Conservation (phyloP, 257 asterid genomes). For the Nicotiana tabacum region DNA sequence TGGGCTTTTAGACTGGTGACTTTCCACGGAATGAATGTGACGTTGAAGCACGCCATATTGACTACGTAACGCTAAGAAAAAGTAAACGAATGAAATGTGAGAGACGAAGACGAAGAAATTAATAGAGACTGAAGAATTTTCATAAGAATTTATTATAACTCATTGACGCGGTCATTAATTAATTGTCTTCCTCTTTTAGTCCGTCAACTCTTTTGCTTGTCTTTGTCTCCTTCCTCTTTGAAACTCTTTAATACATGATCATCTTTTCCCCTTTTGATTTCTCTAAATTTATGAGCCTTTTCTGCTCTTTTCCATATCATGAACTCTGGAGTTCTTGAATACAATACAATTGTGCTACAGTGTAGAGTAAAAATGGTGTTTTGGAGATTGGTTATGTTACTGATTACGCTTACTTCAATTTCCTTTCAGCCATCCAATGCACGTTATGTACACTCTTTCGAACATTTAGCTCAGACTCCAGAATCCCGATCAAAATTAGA, state of each 20-base stretch:
- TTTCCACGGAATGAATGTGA: neutral
- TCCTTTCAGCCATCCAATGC: neutral
- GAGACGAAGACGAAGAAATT: neutral
- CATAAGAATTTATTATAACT: neutral
- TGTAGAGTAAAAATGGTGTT: neutral
- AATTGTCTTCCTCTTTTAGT: constrained; percentile 11
- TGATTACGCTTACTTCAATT: neutral
- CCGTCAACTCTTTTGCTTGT: constrained; percentile 29
- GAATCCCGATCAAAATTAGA: neutral
- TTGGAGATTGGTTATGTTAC: neutral
- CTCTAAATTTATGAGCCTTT: neutral
- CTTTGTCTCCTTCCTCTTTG: neutral
- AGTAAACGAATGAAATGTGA: neutral
- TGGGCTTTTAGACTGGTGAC: no score
- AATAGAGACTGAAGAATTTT: neutral
- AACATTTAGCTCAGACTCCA: neutral
- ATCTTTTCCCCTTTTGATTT: neutral
- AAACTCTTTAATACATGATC: constrained; percentile 14
- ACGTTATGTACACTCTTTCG: neutral
- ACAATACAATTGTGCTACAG: no score
- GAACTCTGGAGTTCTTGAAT: neutral
- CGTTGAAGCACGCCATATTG: neutral
- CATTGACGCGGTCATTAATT: neutral
- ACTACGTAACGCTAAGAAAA: neutral
- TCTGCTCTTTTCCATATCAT: neutral